phyloP scores from a whole-genome alignment of 805 yeast genomes.

The Zygosaccharomyces siamensis region DNA sequence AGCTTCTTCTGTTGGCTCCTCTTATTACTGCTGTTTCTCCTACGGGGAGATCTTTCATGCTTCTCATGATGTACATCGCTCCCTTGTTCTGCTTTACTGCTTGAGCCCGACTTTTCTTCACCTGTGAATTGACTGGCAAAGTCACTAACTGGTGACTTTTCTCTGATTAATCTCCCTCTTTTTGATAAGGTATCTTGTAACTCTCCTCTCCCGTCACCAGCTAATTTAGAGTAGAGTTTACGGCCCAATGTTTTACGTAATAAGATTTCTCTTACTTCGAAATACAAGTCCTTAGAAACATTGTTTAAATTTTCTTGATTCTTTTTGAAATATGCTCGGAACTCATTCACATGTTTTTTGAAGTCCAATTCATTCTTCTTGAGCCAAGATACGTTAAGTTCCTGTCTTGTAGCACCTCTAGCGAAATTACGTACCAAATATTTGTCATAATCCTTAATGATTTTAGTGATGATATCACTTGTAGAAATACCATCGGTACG shows the following conservation, averaged over 20 bases:
- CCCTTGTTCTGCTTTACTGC: background rate
- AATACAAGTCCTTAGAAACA: slow-evolving; percentile 76
- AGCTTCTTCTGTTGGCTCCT: slow-evolving; percentile 1
- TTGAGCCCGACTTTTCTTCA: slow-evolving; percentile 8
- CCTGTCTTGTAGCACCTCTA: slow-evolving; percentile 95
- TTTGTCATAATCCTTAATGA: slow-evolving; percentile 93
- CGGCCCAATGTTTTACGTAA: slow-evolving; percentile 34
- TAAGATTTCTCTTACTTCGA: slow-evolving; percentile 74
- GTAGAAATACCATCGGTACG: slow-evolving; percentile 96
- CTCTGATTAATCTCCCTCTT: slow-evolving; percentile 20
- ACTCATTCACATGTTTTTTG: slow-evolving; percentile 83
- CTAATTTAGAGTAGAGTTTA: slow-evolving; percentile 29
- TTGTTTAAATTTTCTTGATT: slow-evolving; percentile 63
- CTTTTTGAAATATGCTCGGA: slow-evolving; percentile 78
- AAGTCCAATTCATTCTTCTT: slow-evolving; percentile 94
- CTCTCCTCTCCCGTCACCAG: slow-evolving; percentile 47
- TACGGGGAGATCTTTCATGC: background rate
- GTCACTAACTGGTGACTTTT: slow-evolving; percentile 33
- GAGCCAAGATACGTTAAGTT: slow-evolving; percentile 93
- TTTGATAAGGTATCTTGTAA: slow-evolving; percentile 11
- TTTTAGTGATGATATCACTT: slow-evolving; percentile 90
- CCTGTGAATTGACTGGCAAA: slow-evolving; percentile 31
- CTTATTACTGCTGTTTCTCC: background rate
- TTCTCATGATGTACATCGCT: background rate
- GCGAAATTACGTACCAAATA: slow-evolving; percentile 96